Conservation (phyloP, 352 stramenopile genomes). For the Pythium aristosporum region DNA sequence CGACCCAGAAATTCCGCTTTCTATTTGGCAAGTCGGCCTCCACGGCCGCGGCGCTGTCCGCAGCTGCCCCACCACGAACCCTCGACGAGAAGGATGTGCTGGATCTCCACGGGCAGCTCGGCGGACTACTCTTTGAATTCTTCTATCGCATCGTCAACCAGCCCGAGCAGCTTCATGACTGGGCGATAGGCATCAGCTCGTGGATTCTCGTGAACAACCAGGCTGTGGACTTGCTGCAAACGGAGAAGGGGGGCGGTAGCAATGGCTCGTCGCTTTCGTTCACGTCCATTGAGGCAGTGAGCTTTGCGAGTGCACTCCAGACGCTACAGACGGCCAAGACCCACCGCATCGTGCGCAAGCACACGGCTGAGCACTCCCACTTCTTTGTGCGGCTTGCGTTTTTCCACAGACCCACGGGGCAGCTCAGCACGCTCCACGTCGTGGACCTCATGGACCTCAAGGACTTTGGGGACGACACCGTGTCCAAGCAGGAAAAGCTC, state of each 20-base stretch:
- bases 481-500: slow-evolving; percentile 47
- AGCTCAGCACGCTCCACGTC: slow-evolving; percentile 66
- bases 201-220: slow-evolving; percentile 76
- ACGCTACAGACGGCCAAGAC: slow-evolving; percentile 72
- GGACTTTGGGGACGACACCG: slow-evolving; percentile 37
- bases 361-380: slow-evolving; percentile 57
- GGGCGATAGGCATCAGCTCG: slow-evolving; percentile 60
- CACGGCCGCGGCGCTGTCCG: neutral
- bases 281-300: slow-evolving; percentile 49
- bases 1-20: slow-evolving; percentile 70
- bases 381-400: slow-evolving; percentile 74
- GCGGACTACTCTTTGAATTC: slow-evolving; percentile 48
- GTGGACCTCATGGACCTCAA: slow-evolving; percentile 66
- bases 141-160: slow-evolving; percentile 25
- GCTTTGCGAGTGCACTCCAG: slow-evolving; percentile 41
- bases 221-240: slow-evolving; percentile 51
- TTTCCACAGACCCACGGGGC: slow-evolving; percentile 39
- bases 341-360: slow-evolving; percentile 69
- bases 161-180: slow-evolving; percentile 17
- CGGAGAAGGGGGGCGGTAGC: neutral
- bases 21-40: slow-evolving; percentile 58
- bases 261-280: slow-evolving; percentile 34
- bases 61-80: neutral
- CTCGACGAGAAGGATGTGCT: slow-evolving; percentile 34
- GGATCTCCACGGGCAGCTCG: slow-evolving; percentile 59